Conservation (phyloP, 2,329 filamentous ascomycete species). For the Grosmannia serpens region DNA sequence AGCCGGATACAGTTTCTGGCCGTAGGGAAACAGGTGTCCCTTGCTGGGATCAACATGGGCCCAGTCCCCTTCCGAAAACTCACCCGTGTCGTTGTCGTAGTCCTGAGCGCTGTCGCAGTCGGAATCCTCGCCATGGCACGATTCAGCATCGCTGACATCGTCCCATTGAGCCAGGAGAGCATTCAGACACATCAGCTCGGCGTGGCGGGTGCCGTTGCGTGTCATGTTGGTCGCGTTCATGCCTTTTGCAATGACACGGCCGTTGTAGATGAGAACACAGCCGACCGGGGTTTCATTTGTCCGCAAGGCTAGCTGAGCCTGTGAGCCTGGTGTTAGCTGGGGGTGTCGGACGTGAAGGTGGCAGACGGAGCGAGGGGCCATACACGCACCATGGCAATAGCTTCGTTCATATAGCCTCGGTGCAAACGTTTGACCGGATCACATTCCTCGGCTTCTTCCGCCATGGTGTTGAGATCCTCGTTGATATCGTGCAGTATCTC, state of each 20-base stretch:
- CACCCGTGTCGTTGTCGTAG: conserved; percentile 14
- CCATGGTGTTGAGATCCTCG: conserved; percentile 15
- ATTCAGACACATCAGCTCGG: conserved; percentile 80
- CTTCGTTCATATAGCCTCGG: conserved; percentile 66
- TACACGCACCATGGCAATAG: conserved; percentile 65
- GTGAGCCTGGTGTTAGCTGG: conserved; percentile 5
- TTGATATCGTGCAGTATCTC: conserved; percentile 16
- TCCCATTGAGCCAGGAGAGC: conserved; percentile 36
- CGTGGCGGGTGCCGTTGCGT: conserved; percentile 84
- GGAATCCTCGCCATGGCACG: conserved; percentile 26
- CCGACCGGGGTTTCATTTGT: conserved; percentile 93
- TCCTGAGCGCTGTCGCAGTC: conserved; percentile 21
- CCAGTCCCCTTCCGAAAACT: conserved; percentile 29
- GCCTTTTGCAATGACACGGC: conserved; percentile 69
- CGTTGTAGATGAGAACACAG: conserved; percentile 79
- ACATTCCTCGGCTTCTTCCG: conserved; percentile 18
- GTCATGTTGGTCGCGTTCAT: conserved; percentile 97
- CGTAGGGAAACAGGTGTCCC: conserved; percentile 49
- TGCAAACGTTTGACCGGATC: conserved; percentile 24
- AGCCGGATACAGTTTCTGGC: conserved; percentile 43
- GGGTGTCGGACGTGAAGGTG: not conserved
- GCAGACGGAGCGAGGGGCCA: not conserved
- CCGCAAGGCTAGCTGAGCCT: conserved; percentile 76
- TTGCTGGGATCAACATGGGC: conserved; percentile 41
- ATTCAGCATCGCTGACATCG: conserved; percentile 17